Evolutionary conservation across 805 yeast genomes (phyloP).

Genomic region (Yarrowia sp.): DNA sequence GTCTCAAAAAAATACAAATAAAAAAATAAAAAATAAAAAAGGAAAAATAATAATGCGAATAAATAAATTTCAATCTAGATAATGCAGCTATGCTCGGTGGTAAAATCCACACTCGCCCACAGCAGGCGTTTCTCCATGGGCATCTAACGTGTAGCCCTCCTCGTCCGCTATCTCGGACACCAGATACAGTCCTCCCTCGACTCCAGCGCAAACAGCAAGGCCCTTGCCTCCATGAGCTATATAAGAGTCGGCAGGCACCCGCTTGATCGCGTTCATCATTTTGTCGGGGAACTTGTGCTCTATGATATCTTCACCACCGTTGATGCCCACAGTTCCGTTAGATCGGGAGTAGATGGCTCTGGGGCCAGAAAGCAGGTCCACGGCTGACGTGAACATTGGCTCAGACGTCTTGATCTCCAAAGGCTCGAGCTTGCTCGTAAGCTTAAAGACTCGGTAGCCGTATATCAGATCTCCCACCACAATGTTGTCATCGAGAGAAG

Average conservation of each 20-base stretch:
- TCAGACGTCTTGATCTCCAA: background rate
- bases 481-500: background rate
- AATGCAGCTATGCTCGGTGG: background rate
- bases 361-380: background rate
- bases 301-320: background rate
- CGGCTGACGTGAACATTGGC: constrained; percentile 17
- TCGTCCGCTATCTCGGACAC: constrained; percentile 7
- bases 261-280: constrained; percentile 15
- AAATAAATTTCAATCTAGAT: background rate
- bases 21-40: too few relatives aligned
- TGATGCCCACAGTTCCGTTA: constrained; percentile 13
- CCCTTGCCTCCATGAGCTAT: background rate
- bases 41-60: background rate
- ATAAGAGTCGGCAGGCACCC: background rate
- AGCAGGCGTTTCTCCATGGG: background rate
- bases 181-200: constrained; percentile 14
- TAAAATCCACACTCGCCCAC: background rate
- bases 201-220: constrained; percentile 17
- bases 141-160: background rate
- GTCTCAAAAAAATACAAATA: background rate
- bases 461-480: constrained; percentile 11
- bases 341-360: constrained; percentile 2
- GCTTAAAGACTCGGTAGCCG: constrained; percentile 8
- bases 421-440: background rate
- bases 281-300: constrained; percentile 15